Evolutionary conservation across 139 green algal genomes (phyloP).

Genomic region (Trebouxia sp.): DNA sequence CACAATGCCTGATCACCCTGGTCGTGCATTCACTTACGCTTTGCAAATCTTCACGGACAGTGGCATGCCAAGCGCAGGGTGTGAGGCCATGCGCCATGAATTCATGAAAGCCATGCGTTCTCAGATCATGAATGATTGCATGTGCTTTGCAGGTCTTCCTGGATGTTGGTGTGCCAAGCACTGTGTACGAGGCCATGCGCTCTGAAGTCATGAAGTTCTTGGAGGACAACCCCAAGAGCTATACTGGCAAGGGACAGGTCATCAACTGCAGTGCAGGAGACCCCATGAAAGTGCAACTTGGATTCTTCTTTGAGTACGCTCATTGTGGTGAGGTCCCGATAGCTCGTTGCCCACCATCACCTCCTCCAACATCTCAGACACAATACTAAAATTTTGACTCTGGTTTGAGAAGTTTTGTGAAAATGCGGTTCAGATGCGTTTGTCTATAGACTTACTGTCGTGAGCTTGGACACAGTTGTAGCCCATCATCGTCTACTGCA

Average conservation of each 20-base stretch:
- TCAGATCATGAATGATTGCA: not conserved
- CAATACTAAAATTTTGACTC: too few relatives aligned
- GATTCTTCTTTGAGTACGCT: slow-evolving; percentile 43
- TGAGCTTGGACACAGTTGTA: too few relatives aligned
- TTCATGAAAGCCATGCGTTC: too few relatives aligned
- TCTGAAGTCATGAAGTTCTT: slow-evolving; percentile 23
- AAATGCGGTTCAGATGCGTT: too few relatives aligned
- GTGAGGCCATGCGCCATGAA: not conserved
- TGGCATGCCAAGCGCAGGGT: not conserved
- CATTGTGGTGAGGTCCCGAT: slow-evolving; percentile 40
- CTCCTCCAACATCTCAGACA: not conserved
- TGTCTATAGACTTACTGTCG: too few relatives aligned
- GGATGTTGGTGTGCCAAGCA: slow-evolving; percentile 4
- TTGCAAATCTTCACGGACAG: not conserved
- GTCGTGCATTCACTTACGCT: too few relatives aligned
- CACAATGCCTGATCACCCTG: too few relatives aligned
- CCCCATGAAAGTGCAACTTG: slow-evolving; percentile 43
- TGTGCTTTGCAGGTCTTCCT: slow-evolving; percentile 26
- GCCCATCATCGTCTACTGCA: too few relatives aligned
- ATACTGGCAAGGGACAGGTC: slow-evolving; percentile 14
- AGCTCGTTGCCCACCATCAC: not conserved
- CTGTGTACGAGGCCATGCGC: slow-evolving; percentile 23
- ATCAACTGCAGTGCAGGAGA: slow-evolving; percentile 28
- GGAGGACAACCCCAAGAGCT: slow-evolving; percentile 18
- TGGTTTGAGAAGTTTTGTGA: too few relatives aligned